These are phyloP conservation scores for Chlorella ohadii DNA, from an alignment of 139 green algal genomes.

Conservation along the genomic window DNA sequence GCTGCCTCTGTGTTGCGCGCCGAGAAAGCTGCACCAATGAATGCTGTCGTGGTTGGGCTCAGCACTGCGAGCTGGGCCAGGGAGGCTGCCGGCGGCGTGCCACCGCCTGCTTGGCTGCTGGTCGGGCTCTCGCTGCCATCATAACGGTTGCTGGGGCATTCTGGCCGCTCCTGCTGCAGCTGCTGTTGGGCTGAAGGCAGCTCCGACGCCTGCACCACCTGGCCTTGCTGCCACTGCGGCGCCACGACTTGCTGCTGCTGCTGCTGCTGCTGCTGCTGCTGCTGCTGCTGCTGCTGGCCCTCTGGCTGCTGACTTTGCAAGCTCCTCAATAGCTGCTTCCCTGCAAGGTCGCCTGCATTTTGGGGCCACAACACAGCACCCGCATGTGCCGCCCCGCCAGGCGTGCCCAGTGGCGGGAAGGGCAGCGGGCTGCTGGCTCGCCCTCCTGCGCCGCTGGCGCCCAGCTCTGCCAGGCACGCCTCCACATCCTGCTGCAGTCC, in stretches of 20 bases:
- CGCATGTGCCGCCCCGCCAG: not conserved
- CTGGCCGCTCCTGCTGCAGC: not conserved
- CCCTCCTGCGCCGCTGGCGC: not conserved
- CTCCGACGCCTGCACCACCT: too few species aligned
- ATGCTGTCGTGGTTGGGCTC: not conserved
- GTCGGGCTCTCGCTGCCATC: too few species aligned
- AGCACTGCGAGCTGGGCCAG: not conserved
- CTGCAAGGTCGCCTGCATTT: too few species aligned
- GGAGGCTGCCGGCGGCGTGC: not conserved
- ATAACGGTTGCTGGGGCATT: not conserved
- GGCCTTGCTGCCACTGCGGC: too few species aligned
- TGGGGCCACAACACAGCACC: too few species aligned
- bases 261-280: not conserved
- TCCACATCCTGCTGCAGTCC: conserved; percentile 17
- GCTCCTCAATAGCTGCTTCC: too few species aligned
- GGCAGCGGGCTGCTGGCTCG: not conserved
- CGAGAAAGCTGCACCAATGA: not conserved
- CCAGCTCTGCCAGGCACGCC: not conserved
- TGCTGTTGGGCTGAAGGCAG: too few species aligned
- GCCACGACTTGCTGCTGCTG: too few species aligned
- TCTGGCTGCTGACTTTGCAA: too few species aligned
- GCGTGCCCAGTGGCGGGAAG: conserved; percentile 5
- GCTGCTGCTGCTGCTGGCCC: too few species aligned
- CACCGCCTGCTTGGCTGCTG: too few species aligned
- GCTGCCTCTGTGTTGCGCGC: not conserved